A percentile compares a stretch with the other conserved stretches of the same genome.
Conservation (phyloP, 176 grass and related monocot species). For the Luzula sylvatica region DNA sequence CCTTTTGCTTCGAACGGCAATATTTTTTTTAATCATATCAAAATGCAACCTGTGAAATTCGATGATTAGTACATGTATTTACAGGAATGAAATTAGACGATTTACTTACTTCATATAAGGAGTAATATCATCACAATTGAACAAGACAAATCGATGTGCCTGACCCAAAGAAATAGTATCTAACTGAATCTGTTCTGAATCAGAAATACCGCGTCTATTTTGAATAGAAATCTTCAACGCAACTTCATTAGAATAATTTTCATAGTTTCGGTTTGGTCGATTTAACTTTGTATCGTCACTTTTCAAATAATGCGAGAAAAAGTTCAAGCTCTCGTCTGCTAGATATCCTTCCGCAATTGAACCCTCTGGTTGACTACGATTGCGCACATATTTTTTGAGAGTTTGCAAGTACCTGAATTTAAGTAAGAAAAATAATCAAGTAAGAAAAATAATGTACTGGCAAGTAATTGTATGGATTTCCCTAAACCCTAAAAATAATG, state of each 20-base stretch:
- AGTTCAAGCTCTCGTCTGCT: slow-evolving; percentile 7
- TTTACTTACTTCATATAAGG: neutral
- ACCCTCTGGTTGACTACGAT: slow-evolving; percentile 15
- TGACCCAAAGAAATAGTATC: neutral
- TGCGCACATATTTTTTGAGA: slow-evolving; percentile 13
- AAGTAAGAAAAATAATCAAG: too few relatives aligned
- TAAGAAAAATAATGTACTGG: neutral
- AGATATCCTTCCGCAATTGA: slow-evolving; percentile 23
- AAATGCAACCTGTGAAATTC: neutral
- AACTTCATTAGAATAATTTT: neutral
- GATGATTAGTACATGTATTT: too few relatives aligned
- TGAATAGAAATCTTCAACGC: neutral
- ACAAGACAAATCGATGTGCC: slow-evolving; percentile 4
- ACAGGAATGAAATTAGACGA: neutral
- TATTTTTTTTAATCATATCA: neutral
- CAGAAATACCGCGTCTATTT: neutral
- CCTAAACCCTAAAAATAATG: too few relatives aligned
- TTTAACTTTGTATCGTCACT: neutral
- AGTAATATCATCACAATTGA: neutral
- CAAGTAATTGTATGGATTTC: too few relatives aligned
- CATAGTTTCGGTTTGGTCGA: neutral
- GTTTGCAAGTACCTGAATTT: too few relatives aligned
- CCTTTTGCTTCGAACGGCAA: neutral
- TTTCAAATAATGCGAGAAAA: slow-evolving; percentile 4
- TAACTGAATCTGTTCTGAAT: neutral